Evolutionary conservation across 2,329 filamentous ascomycete genomes (phyloP).

Genomic region (Leptographium lundbergii): DNA sequence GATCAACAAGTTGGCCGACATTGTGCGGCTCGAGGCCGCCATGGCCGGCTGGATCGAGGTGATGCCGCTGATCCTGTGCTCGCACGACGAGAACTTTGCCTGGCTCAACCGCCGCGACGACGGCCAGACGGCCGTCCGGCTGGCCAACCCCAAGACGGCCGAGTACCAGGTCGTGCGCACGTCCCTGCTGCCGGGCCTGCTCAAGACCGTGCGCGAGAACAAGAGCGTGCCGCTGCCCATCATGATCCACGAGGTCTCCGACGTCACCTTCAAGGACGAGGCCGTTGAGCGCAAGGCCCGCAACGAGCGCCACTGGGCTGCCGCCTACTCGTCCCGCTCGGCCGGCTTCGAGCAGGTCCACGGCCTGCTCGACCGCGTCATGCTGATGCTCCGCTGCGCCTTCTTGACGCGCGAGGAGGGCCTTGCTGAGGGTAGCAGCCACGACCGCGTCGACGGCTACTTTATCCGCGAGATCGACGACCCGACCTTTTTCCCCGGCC

Average conservation of each 20-base stretch:
- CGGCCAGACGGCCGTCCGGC: slow-evolving; percentile 66
- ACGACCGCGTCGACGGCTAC: slow-evolving; percentile 41
- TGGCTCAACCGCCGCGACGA: slow-evolving; percentile 89
- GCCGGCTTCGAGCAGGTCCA: slow-evolving; percentile 94
- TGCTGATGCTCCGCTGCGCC: slow-evolving; percentile 78
- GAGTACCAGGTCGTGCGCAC: slow-evolving; percentile 93
- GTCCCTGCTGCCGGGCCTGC: slow-evolving; percentile 68
- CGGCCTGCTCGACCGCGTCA: slow-evolving; percentile 79
- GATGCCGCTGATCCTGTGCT: slow-evolving; percentile 91
- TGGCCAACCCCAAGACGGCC: slow-evolving; percentile 84
- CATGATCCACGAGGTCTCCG: slow-evolving; percentile 83
- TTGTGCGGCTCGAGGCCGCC: slow-evolving; percentile 75
- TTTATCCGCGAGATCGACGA: slow-evolving; percentile 92
- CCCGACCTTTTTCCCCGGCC: slow-evolving; percentile 81
- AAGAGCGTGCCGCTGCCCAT: slow-evolving; percentile 79
- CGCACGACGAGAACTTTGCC: slow-evolving; percentile 93
- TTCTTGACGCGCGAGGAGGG: slow-evolving; percentile 71
- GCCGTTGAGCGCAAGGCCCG: slow-evolving; percentile 69
- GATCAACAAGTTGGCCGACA: slow-evolving; percentile 91
- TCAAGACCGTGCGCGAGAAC: slow-evolving; percentile 92
- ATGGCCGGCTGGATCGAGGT: slow-evolving; percentile 96
- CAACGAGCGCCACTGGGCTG: slow-evolving; percentile 94
- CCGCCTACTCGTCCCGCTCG: slow-evolving; percentile 86
- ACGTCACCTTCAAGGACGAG: slow-evolving; percentile 84
- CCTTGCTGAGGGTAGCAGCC: slow-evolving; percentile 26